Evolutionary conservation across 2,329 filamentous ascomycete species (phyloP).

Genomic region (Sporothrix curviconia): DNA sequence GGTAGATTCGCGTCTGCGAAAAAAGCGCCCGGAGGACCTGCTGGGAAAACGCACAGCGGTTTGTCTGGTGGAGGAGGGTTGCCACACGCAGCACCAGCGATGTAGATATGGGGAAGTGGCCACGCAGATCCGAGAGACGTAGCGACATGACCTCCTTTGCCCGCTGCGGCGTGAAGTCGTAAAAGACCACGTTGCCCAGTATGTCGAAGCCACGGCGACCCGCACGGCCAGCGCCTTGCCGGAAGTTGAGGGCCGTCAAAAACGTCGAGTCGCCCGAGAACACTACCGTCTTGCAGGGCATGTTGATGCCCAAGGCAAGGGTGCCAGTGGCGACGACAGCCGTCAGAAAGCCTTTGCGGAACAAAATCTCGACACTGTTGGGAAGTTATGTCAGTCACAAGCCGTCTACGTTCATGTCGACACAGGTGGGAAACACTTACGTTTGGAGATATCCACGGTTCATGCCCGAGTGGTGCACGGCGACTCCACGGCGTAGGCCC

Average conservation of each 20-base stretch:
- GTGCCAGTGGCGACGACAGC: slow-evolving; percentile 72
- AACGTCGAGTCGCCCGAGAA: slow-evolving; percentile 69
- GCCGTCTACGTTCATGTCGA: too few species aligned
- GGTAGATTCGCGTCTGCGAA: slow-evolving; percentile 61
- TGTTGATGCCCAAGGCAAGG: slow-evolving; percentile 71
- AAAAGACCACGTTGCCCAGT: slow-evolving; percentile 75
- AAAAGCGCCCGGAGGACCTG: slow-evolving; percentile 60
- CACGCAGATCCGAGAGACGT: slow-evolving; percentile 63
- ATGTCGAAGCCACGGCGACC: slow-evolving; percentile 75
- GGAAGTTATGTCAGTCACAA: too few species aligned
- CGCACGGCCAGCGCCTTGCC: slow-evolving; percentile 69
- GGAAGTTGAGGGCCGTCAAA: slow-evolving; percentile 68
- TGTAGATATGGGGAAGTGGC: slow-evolving; percentile 72
- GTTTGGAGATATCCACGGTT: slow-evolving; percentile 68
- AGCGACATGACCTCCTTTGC: slow-evolving; percentile 66
- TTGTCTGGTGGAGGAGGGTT: slow-evolving; percentile 59
- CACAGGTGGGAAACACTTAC: slow-evolving; percentile 27
- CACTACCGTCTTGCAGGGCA: slow-evolving; percentile 76
- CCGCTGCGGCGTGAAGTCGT: slow-evolving; percentile 54
- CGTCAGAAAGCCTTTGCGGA: slow-evolving; percentile 63
- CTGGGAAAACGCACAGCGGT: slow-evolving; percentile 54
- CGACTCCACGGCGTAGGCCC: slow-evolving; percentile 61
- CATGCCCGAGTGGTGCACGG: slow-evolving; percentile 74
- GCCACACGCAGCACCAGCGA: slow-evolving; percentile 64
- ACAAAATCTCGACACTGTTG: slow-evolving; percentile 60